A percentile compares a stretch with the other conserved stretches of the same genome.
Conservation (phyloP, 306 rosid species). For the Dalbergia cultrata region DNA sequence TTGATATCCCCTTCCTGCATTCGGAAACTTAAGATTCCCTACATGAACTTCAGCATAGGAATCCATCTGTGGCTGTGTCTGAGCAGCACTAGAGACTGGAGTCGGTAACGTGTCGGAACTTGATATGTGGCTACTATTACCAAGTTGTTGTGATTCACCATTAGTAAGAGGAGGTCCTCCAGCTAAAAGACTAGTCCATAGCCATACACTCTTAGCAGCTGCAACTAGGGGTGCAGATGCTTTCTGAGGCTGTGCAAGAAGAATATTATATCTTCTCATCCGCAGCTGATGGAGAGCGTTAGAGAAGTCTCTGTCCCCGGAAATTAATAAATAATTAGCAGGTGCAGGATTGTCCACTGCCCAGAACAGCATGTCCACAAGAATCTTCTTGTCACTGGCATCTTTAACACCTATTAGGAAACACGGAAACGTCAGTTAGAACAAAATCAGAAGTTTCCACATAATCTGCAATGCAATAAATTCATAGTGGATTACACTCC, state of each 20-base stretch:
- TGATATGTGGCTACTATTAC: constrained; percentile 48
- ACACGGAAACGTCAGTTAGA: constrained; percentile 13
- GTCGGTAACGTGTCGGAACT: constrained; percentile 52
- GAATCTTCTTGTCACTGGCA: constrained; percentile 93
- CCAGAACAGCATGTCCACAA: constrained; percentile 96
- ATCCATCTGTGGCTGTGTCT: constrained; percentile 51
- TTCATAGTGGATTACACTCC: not conserved
- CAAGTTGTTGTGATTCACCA: constrained; percentile 74
- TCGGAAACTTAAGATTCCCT: constrained; percentile 62
- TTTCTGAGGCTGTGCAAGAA: constrained; percentile 88
- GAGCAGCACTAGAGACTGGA: constrained; percentile 50
- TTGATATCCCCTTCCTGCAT: constrained; percentile 61
- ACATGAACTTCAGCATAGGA: constrained; percentile 53
- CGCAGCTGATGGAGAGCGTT: constrained; percentile 96
- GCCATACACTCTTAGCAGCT: constrained; percentile 97
- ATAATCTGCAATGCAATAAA: not conserved
- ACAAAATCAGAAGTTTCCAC: not conserved
- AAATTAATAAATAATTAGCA: constrained; percentile 83
- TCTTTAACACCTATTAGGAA: constrained; percentile 78
- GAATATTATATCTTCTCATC: constrained; percentile 91
- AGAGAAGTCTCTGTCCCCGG: constrained; percentile 95
- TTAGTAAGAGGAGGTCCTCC: constrained; percentile 79
- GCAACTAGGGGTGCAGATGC: constrained; percentile 90
- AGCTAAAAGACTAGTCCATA: constrained; percentile 81
- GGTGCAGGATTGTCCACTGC: constrained; percentile 98